phyloP scores from a whole-genome alignment of 2,329 filamentous ascomycete genomes.

The Penicillium sp. region DNA sequence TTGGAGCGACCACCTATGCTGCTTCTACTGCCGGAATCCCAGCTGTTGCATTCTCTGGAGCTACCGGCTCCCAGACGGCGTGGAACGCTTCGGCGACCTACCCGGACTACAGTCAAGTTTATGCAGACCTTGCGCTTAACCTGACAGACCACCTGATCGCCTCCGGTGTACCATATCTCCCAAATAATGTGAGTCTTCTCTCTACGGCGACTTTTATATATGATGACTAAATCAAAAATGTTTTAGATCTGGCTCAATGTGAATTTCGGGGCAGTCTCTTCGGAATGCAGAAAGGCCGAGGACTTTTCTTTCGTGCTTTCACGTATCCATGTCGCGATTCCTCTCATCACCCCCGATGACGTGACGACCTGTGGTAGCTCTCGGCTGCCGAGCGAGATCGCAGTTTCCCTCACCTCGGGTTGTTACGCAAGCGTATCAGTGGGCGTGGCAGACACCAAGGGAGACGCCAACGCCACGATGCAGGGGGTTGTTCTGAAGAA shows the following conservation, averaged over 20 bases:
- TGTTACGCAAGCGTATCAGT: conserved; percentile 70
- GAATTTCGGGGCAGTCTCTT: conserved; percentile 65
- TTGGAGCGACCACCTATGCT: conserved; percentile 69
- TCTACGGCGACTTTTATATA: background rate
- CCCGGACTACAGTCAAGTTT: conserved; percentile 63
- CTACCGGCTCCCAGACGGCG: conserved; percentile 56
- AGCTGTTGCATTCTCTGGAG: conserved; percentile 71
- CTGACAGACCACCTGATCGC: conserved; percentile 63
- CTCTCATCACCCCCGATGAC: conserved; percentile 53
- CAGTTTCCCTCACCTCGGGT: conserved; percentile 57
- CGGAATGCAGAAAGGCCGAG: conserved; percentile 57
- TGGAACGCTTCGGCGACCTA: conserved; percentile 54
- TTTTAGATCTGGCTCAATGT: conserved; percentile 67
- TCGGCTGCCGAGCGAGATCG: conserved; percentile 65
- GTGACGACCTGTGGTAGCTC: conserved; percentile 62
- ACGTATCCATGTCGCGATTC: conserved; percentile 60
- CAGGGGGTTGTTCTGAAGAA: conserved; percentile 61
- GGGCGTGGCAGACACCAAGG: conserved; percentile 66
- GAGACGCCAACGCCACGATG: conserved; percentile 59
- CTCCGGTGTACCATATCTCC: conserved; percentile 68
- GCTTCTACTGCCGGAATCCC: conserved; percentile 62
- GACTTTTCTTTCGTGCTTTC: conserved; percentile 70
- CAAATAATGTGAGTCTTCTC: conserved; percentile 45
- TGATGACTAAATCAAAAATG: background rate
- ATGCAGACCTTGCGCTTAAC: conserved; percentile 66